Evolutionary conservation across 2,329 filamentous ascomycete genomes (phyloP), one percentile per base, ranked within the genome.

Genomic region (Sarocladiaceae sp.): DNA sequence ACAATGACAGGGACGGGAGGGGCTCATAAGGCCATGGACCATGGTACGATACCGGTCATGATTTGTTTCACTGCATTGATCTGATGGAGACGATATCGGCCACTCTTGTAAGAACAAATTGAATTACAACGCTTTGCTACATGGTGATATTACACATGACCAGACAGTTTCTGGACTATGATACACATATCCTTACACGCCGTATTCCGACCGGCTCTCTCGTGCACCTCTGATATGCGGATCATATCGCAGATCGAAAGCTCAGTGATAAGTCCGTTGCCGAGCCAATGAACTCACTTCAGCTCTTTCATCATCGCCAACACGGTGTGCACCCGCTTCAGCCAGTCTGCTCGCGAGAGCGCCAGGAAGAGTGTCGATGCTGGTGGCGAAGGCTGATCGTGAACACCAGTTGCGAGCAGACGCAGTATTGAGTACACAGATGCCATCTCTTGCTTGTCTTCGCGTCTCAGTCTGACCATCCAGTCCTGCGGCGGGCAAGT

Each of bases 351-450:
- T 17, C 44, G 17, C 15, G 26, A 22, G 18, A 48, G 31, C 13
- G 44, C 44, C 17, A 17, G 17, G 44, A 48, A 48, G 17, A 48
- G 26, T 11, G 28, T 48, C n/a, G 25, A 18, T 4, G 44, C 44
- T 26, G 44, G 44, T 20, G 44, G 44, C 23, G 44, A 48, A 12
- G 44, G 26, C 28, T 12, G 44, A 22, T 48, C 44, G n/a, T 48
- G 44, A 8, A 33, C 26, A 12, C 44, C 44, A 13, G 44, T 48
- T 15, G 44, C 44, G 28, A 48, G 12, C 4, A 48, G 44, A 18
- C 44, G 44, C 25, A 48, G 22, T 7, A 48, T 29, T n/a, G 44
- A 29, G 22, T 48, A 48, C 15, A 48, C n/a, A 4, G 26, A 4
- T 33, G 44, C 26, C 44, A 48, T 48, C 28, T 29, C 44, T 17